Percentiles rank a stretch among this genome's conserved stretches.
Evolutionary conservation across 2,329 filamentous ascomycete genomes (phyloP).

Genomic region (Stachybotrys chlorohalonatus): DNA sequence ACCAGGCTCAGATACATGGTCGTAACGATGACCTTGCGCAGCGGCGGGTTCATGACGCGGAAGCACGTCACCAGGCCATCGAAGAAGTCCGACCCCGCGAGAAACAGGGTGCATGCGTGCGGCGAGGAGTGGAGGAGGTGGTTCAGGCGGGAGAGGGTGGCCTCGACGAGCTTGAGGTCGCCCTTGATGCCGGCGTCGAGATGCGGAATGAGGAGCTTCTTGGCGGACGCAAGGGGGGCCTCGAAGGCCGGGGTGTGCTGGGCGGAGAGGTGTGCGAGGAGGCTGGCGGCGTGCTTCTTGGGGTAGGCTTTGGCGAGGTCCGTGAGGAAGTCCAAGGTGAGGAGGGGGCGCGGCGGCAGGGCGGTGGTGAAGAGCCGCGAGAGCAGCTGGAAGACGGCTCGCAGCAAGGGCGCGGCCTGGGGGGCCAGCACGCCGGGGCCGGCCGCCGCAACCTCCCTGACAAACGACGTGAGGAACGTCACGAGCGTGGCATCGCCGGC

Average conservation of each 20-base stretch:
- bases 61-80: slow-evolving; percentile 65
- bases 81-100: slow-evolving; percentile 80
- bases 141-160: slow-evolving; percentile 48
- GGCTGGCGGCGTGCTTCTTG: slow-evolving; percentile 46
- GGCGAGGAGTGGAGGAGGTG: slow-evolving; percentile 54
- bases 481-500: slow-evolving; percentile 48
- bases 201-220: slow-evolving; percentile 50
- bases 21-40: slow-evolving; percentile 61
- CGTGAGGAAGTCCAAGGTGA: slow-evolving; percentile 61
- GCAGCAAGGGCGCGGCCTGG: slow-evolving; percentile 42
- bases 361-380: slow-evolving; percentile 41
- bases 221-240: slow-evolving; percentile 46
- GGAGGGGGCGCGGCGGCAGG: slow-evolving; percentile 35
- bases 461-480: slow-evolving; percentile 61
- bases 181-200: slow-evolving; percentile 53
- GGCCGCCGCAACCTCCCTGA: slow-evolving; percentile 37
- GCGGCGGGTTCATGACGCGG: slow-evolving; percentile 49
- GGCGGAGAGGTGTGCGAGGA: slow-evolving; percentile 42
- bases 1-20: slow-evolving; percentile 67
- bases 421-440: slow-evolving; percentile 22
- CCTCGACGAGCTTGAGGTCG: slow-evolving; percentile 45
- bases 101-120: slow-evolving; percentile 50
- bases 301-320: slow-evolving; percentile 59
- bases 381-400: slow-evolving; percentile 54
- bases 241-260: slow-evolving; percentile 41